A percentile compares a stretch with the other conserved stretches of the same genome.
Evolutionary conservation across 352 stramenopile genomes (phyloP).

Genomic region (Pythium rishiriense): DNA sequence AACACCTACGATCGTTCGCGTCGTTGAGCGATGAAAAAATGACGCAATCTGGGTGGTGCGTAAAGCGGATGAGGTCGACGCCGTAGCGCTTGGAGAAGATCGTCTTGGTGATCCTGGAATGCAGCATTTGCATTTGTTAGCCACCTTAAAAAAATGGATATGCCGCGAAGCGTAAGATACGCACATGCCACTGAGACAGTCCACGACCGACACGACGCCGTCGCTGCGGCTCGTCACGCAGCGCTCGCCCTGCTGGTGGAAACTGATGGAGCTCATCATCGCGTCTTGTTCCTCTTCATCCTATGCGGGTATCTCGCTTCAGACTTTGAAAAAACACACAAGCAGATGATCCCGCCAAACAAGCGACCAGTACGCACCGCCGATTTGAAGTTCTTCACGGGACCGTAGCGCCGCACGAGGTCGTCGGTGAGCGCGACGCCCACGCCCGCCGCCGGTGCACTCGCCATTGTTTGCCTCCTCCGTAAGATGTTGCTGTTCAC

Average conservation of each 20-base stretch:
- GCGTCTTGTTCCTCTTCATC: conserved; percentile 71
- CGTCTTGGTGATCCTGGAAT: conserved; percentile 72
- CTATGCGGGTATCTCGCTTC: too few species aligned
- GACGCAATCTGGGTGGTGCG: conserved; percentile 83
- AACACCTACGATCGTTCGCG: conserved; percentile 61
- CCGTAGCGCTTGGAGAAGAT: conserved; percentile 86
- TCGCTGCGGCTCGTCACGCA: conserved; percentile 79
- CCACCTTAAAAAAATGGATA: background rate
- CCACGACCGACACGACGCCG: conserved; percentile 77
- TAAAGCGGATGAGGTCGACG: conserved; percentile 76
- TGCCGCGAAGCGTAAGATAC: conserved; percentile 16
- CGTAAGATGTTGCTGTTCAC: background rate
- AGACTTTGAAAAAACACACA: background rate
- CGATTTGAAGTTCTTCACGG: conserved; percentile 61
- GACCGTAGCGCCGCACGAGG: conserved; percentile 64
- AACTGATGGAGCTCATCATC: conserved; percentile 62
- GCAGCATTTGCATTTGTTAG: background rate
- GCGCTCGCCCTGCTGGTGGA: conserved; percentile 77
- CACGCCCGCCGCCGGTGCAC: background rate
- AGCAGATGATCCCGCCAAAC: conserved; percentile 11
- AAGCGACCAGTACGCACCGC: conserved; percentile 33
- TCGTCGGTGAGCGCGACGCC: conserved; percentile 57
- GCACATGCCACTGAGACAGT: conserved; percentile 81
- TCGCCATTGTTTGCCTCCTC: background rate
- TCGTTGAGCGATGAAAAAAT: conserved; percentile 81